Base-by-base conservation (phyloP, 2,329 filamentous ascomycete genomes). In the Phoma sp. region DNA sequence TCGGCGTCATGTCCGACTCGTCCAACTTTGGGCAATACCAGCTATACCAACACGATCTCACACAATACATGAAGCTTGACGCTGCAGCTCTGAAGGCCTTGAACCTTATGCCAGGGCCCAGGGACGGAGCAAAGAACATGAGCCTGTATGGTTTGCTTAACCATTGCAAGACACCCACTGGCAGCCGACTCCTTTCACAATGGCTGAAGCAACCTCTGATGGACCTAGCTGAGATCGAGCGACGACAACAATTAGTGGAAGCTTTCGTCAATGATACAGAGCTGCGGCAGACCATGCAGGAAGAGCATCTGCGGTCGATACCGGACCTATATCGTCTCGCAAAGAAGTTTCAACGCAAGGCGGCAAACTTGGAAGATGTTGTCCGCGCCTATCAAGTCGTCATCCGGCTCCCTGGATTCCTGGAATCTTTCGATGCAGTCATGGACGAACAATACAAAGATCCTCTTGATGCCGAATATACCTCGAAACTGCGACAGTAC, bases 181-280 rank as follows among this genome's bases (percentile, higher is more conserved):
- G 95, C 11, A 96, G 93, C 67, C 84, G 96, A 42, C 75, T 99
- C 53, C 80, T 99, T 27, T 89, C 93, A 1, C 96, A 99, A 71
- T 99, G 95, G 95, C 80, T 99, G 47, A 99, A 99, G 77, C 95
- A 99, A 74, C 95, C 95, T 0, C 78, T 99, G 35, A 99, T 99
- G 95, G 91, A 85, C 77, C 86, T 91, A 59, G 81, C 83, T 2
- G 93, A 96, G 52, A 98, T 99, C 47, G 89, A 96, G 75, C 89
- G 89, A 72, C 86, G 95, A 13, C 95, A 98, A 67, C 91, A 96
- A 73, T 82, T 99, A 4, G 95, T 99, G 0, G 95, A 98, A 71
- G 93, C 93, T 0, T 99, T 99, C 72, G 89, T 93, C 44, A 88
- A 87, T 47, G 93, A 98, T 68, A 98, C 95, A 0, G 93, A 96